These are phyloP conservation scores for Perkinsus chesapeaki DNA, from an alignment of 169 alveolate genomes.

Conservation along the genomic window DNA sequence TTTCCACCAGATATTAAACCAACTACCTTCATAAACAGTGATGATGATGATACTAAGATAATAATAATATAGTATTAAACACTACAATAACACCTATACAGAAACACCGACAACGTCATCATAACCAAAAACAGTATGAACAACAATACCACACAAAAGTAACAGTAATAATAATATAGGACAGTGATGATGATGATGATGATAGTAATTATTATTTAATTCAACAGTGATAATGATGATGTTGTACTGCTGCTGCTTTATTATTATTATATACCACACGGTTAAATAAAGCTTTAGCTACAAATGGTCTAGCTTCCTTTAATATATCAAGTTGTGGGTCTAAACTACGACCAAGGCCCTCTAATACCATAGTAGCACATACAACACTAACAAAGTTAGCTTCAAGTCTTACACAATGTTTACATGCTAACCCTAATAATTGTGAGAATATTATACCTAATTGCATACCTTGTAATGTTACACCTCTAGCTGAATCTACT, in stretches of 20 bases:
- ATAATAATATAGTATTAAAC: background rate
- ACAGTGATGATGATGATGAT: background rate
- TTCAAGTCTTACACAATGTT: background rate
- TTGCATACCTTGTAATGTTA: background rate
- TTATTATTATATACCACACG: background rate
- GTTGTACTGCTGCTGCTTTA: background rate
- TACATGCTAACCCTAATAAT: background rate
- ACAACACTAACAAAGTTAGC: background rate
- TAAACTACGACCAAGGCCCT: slow-evolving; percentile 14
- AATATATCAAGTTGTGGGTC: slow-evolving; percentile 9
- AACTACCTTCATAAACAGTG: slow-evolving; percentile 47
- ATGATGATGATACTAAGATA: background rate
- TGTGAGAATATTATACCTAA: slow-evolving; percentile 2
- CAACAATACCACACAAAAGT: no score
- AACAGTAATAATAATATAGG: no score
- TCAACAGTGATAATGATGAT: slow-evolving; percentile 6
- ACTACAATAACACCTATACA: no score
- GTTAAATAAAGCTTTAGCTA: background rate
- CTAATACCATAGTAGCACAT: slow-evolving; percentile 3
- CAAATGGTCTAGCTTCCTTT: slow-evolving; percentile 9
- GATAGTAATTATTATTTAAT: slow-evolving; percentile 38
- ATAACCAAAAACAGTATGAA: no score
- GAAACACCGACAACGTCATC: no score
- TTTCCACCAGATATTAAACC: slow-evolving; percentile 78
- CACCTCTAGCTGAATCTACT: background rate